Conservation (phyloP, 2,329 filamentous ascomycete species). For the Botrytis porri region DNA sequence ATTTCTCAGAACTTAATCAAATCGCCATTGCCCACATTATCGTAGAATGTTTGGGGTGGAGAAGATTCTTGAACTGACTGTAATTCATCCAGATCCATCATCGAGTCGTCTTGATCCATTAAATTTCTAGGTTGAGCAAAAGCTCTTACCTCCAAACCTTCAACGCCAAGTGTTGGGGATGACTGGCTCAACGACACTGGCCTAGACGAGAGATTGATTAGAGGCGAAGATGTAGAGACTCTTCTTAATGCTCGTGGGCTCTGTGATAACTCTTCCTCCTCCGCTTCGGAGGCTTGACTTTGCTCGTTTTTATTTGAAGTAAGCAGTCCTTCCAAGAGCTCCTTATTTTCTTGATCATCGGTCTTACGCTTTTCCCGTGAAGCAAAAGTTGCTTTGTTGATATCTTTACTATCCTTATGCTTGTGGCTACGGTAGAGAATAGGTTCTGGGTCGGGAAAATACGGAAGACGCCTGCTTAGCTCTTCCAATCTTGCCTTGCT, state of each 20-base stretch:
- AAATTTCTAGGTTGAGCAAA: slow-evolving; percentile 18
- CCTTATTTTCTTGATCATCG: neutral
- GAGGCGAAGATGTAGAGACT: neutral
- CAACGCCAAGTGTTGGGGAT: slow-evolving; percentile 4
- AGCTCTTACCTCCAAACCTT: slow-evolving; percentile 4
- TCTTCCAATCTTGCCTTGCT: slow-evolving; percentile 31
- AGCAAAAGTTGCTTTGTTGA: neutral
- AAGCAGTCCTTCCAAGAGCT: slow-evolving; percentile 2
- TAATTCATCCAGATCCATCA: slow-evolving; percentile 33
- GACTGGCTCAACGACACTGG: neutral
- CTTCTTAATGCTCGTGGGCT: neutral
- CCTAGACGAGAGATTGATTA: neutral
- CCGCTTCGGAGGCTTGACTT: neutral
- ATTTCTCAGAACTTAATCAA: neutral
- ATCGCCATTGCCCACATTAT: neutral
- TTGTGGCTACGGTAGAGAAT: neutral
- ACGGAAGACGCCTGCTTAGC: slow-evolving; percentile 19
- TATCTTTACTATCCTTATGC: slow-evolving; percentile 13
- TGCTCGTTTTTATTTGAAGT: neutral
- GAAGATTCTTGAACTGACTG: slow-evolving; percentile 19
- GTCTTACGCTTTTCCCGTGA: neutral
- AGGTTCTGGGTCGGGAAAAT: slow-evolving; percentile 2
- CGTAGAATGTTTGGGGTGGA: neutral
- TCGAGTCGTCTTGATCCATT: slow-evolving; percentile 20
- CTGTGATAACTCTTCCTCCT: neutral